These are phyloP conservation scores for Acacia concinna DNA, from an alignment of 331 rosid species.

Conservation along the genomic window DNA sequence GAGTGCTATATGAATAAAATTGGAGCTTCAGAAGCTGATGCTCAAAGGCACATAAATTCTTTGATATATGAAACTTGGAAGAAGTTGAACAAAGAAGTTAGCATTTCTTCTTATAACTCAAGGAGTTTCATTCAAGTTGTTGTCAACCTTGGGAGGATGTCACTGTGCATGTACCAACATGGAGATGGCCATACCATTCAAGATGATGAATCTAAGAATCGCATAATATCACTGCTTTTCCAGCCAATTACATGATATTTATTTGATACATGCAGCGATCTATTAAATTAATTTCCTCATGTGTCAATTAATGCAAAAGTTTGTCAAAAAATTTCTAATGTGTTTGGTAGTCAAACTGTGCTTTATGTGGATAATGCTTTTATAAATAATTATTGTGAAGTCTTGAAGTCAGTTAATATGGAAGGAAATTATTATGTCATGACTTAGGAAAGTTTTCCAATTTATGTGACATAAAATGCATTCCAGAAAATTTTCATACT, in stretches of 20 bases:
- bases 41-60: constrained; percentile 2
- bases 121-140: background rate
- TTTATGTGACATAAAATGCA: background rate
- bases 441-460: background rate
- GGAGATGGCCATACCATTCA: constrained; percentile 13
- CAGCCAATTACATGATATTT: background rate
- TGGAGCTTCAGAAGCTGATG: constrained; percentile 18
- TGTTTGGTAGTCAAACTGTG: background rate
- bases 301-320: background rate
- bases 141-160: background rate
- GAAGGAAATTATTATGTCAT: background rate
- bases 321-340: background rate
- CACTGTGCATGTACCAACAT: background rate
- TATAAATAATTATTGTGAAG: background rate
- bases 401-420: background rate
- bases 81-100: constrained; percentile 18
- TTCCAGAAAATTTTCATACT: background rate
- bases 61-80: constrained; percentile 22
- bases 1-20: constrained; percentile 35
- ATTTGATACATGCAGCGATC: background rate
- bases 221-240: background rate
- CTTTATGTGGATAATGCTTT: background rate
- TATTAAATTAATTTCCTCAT: background rate
- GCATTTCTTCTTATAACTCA: background rate
- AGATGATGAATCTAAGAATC: background rate